Conservation (phyloP, 352 stramenopile species). For the Phytophthora pistaciae region DNA sequence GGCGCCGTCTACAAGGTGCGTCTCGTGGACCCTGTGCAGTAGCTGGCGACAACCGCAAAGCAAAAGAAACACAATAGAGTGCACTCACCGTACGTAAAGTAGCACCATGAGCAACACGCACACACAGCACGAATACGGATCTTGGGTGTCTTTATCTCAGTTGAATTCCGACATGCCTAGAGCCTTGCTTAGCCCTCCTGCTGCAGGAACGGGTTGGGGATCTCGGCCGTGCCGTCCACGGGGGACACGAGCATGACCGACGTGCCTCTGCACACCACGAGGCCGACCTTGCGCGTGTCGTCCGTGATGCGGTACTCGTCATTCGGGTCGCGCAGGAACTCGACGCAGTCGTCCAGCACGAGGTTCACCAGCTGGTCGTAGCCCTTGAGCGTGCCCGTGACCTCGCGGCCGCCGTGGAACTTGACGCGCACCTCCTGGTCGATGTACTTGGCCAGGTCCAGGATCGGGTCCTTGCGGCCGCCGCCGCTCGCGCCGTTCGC, state of each 20-base stretch:
- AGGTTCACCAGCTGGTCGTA: constrained; percentile 98
- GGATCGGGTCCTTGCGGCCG: constrained; percentile 86
- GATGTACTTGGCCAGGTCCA: constrained; percentile 96
- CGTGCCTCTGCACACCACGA: constrained; percentile 95
- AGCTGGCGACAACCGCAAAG: constrained; percentile 1
- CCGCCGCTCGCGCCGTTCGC: constrained; percentile 68
- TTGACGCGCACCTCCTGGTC: constrained; percentile 96
- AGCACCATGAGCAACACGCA: constrained; percentile 1
- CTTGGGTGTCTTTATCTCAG: constrained; percentile 32
- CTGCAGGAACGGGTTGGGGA: constrained; percentile 93
- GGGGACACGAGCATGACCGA: constrained; percentile 94
- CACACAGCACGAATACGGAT: constrained; percentile 27
- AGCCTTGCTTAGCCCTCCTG: constrained; percentile 68
- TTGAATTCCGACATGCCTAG: constrained; percentile 1
- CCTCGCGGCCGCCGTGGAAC: constrained; percentile 94
- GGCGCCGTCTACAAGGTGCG: constrained; percentile 91
- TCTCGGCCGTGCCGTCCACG: constrained; percentile 92
- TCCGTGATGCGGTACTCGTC: constrained; percentile 92
- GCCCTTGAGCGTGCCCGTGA: constrained; percentile 94
- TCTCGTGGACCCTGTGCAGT: constrained; percentile 56
- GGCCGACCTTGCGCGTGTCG: constrained; percentile 92
- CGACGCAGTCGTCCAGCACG: constrained; percentile 96
- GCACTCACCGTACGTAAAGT: background rate
- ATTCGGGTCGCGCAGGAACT: constrained; percentile 94
- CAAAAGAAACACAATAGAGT: constrained; percentile 20